These are phyloP conservation scores for Fusarium incarnatum DNA, from an alignment of 2,329 filamentous ascomycete genomes.

Conservation along the genomic window DNA sequence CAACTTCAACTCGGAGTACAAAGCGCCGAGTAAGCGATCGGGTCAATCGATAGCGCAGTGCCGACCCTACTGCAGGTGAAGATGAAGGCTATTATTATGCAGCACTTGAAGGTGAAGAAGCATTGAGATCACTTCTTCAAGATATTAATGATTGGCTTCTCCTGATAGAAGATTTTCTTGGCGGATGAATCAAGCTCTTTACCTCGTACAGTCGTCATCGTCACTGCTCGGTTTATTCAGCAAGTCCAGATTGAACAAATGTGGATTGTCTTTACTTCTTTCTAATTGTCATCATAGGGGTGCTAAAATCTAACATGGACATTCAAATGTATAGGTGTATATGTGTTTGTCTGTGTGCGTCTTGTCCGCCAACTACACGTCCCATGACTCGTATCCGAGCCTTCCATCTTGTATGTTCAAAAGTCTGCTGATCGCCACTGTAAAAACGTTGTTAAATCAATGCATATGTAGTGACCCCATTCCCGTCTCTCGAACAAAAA, in stretches of 20 bases:
- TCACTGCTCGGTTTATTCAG: neutral
- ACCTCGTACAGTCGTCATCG: neutral
- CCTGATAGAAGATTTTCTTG: neutral
- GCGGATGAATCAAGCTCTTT: neutral
- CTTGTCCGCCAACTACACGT: slow-evolving; percentile 10
- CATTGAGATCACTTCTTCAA: neutral
- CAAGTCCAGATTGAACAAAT: neutral
- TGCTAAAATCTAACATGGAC: slow-evolving; percentile 20
- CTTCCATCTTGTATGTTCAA: slow-evolving; percentile 17
- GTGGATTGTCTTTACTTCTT: slow-evolving; percentile 1
- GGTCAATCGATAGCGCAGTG: slow-evolving; percentile 23
- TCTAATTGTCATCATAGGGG: slow-evolving; percentile 18
- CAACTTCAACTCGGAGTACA: slow-evolving; percentile 7
- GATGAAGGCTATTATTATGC: neutral
- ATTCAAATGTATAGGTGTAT: slow-evolving; percentile 12
- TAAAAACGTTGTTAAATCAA: slow-evolving; percentile 10
- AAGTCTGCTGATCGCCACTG: slow-evolving; percentile 3
- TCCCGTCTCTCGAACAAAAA: neutral
- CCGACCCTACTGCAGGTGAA: neutral
- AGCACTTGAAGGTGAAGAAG: neutral
- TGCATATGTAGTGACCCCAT: neutral
- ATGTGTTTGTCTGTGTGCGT: slow-evolving; percentile 9
- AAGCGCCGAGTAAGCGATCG: slow-evolving; percentile 37
- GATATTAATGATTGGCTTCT: neutral
- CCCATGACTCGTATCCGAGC: neutral